These are phyloP conservation scores for Stachybotrys chartarum DNA, from an alignment of 2,329 filamentous ascomycete genomes.

Conservation along the genomic window DNA sequence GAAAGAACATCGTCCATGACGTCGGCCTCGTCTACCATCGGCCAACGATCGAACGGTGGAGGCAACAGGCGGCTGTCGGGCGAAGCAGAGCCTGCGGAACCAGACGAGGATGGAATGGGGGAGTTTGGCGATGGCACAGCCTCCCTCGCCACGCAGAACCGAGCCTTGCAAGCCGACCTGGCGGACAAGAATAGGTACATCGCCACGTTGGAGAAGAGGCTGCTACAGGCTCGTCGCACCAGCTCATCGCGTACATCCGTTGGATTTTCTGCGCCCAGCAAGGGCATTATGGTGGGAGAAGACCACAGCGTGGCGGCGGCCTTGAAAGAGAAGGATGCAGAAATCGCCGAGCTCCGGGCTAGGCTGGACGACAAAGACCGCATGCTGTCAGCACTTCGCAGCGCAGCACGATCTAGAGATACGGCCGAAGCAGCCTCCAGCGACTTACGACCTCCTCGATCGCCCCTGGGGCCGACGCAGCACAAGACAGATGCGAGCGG, in stretches of 20 bases:
- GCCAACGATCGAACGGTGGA: constrained; percentile 41
- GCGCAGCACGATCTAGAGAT: constrained; percentile 78
- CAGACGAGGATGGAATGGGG: constrained; percentile 58
- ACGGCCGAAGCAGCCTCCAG: constrained; percentile 52
- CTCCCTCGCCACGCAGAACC: constrained; percentile 75
- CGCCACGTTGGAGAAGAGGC: constrained; percentile 80
- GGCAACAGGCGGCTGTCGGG: constrained; percentile 34
- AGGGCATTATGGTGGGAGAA: constrained; percentile 65
- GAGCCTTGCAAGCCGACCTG: constrained; percentile 88
- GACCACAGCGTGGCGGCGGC: constrained; percentile 67
- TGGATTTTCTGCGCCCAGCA: constrained; percentile 55
- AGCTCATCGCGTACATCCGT: constrained; percentile 84
- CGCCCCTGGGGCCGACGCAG: constrained; percentile 7
- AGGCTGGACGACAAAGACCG: constrained; percentile 90
- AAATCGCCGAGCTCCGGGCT: constrained; percentile 85
- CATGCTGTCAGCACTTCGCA: constrained; percentile 83
- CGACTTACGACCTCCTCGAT: constrained; percentile 23
- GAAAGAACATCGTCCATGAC: constrained; percentile 62
- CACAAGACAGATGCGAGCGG: constrained; percentile 12
- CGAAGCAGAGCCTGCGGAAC: constrained; percentile 39
- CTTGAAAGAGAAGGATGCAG: constrained; percentile 81
- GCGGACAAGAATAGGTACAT: constrained; percentile 98
- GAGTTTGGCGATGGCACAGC: constrained; percentile 85
- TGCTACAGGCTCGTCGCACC: constrained; percentile 82
- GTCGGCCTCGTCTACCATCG: constrained; percentile 55